These are phyloP conservation scores for Powellomyces hirtus DNA, from an alignment of 192 early-diverging fungal species.

Conservation along the genomic window DNA sequence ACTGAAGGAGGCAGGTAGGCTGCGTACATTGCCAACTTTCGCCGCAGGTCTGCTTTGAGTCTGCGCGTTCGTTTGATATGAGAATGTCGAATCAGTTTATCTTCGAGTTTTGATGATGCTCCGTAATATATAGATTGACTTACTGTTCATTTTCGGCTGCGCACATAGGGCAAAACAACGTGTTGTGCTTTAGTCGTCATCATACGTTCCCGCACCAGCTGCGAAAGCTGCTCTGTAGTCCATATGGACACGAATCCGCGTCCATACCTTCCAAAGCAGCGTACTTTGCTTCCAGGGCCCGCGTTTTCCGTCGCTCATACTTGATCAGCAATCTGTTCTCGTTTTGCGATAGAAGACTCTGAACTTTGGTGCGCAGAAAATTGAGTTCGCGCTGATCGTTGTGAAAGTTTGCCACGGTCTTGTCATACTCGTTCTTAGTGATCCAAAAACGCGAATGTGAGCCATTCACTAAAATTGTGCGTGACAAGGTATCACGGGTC, in stretches of 20 bases:
- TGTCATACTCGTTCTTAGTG: slow-evolving; percentile 45
- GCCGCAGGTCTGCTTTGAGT: slow-evolving; percentile 37
- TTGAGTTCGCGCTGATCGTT: slow-evolving; percentile 42
- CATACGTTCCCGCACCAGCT: no score
- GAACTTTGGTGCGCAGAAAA: slow-evolving; percentile 46
- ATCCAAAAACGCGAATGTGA: not conserved
- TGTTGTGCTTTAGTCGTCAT: no score
- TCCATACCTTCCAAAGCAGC: slow-evolving; percentile 24
- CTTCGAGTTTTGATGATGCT: no score
- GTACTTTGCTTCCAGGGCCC: slow-evolving; percentile 35
- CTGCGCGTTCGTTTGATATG: slow-evolving; percentile 17
- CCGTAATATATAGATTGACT: no score
- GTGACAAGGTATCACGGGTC: not conserved
- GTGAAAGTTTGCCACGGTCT: slow-evolving; percentile 34
- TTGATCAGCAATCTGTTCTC: slow-evolving; percentile 51
- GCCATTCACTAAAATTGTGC: not conserved
- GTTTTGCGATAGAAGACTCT: slow-evolving; percentile 50
- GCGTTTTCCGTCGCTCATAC: slow-evolving; percentile 45
- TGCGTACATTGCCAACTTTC: slow-evolving; percentile 49
- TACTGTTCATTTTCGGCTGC: slow-evolving; percentile 34
- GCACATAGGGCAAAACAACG: no score
- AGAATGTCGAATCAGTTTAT: no score
- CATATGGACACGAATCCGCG: no score
- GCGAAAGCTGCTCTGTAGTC: no score
- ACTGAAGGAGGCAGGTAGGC: slow-evolving; percentile 45